Evolutionary conservation across 116 monocot species (phyloP).

Genomic region (Iris pallida): DNA sequence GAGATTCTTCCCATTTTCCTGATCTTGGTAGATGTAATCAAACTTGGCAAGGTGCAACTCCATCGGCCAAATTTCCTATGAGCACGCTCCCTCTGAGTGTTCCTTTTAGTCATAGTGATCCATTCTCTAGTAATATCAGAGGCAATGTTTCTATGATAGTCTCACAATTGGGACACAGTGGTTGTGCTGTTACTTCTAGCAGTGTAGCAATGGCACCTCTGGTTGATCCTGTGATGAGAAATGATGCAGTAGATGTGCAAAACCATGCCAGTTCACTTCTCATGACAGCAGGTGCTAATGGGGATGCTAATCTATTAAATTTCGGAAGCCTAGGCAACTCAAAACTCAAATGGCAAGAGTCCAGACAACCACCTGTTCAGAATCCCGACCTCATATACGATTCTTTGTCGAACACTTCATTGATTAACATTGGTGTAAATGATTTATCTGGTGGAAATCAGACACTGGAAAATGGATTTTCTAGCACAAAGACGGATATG

Average conservation of each 20-base stretch:
- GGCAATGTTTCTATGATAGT: slow-evolving; percentile 7
- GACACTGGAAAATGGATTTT: slow-evolving; percentile 4
- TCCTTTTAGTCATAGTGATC: slow-evolving; percentile 13
- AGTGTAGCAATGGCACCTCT: slow-evolving; percentile 5
- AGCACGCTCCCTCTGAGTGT: slow-evolving; percentile 19
- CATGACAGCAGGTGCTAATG: slow-evolving; percentile 14
- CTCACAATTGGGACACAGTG: slow-evolving; percentile 11
- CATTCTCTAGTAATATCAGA: slow-evolving; percentile 21
- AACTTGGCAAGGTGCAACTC: slow-evolving; percentile 28
- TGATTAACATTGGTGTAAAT: not conserved
- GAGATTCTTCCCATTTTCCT: slow-evolving; percentile 26
- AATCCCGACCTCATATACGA: not conserved
- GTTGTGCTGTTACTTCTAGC: slow-evolving; percentile 10
- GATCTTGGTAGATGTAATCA: slow-evolving; percentile 35
- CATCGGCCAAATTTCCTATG: slow-evolving; percentile 17
- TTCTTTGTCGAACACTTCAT: slow-evolving; percentile 1
- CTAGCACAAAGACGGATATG: not conserved
- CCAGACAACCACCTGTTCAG: slow-evolving; percentile 1
- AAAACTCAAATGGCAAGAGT: slow-evolving; percentile 16
- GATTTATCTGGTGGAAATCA: slow-evolving; percentile 2
- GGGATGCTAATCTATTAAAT: slow-evolving; percentile 22
- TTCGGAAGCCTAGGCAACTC: slow-evolving; percentile 17
- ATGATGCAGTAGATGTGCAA: slow-evolving; percentile 7
- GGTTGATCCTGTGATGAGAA: slow-evolving; percentile 22
- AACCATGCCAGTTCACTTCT: slow-evolving; percentile 6